phyloP scores from a whole-genome alignment of 2,329 filamentous ascomycete species.

The Reticulascus tulasneorum region DNA sequence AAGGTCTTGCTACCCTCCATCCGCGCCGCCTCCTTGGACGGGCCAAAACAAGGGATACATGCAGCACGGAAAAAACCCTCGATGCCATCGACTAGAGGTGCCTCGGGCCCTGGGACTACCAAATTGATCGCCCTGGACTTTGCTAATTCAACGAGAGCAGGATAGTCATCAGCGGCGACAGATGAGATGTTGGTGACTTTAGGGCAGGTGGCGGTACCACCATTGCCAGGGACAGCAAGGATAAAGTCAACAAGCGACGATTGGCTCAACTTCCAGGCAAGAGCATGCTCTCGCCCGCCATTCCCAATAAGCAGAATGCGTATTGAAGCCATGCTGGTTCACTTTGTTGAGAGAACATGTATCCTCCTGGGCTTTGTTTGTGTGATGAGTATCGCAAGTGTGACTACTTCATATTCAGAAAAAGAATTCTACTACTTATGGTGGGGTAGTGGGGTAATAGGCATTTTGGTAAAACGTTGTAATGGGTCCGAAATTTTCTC shows the following conservation, averaged over 20 bases:
- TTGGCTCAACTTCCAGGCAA: conserved; percentile 70
- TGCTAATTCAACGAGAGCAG: conserved; percentile 57
- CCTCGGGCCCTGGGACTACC: conserved; percentile 71
- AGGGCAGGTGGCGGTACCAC: conserved; percentile 54
- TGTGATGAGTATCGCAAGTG: too few species aligned
- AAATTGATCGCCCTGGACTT: conserved; percentile 60
- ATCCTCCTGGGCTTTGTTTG: too few species aligned
- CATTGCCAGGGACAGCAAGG: conserved; percentile 56
- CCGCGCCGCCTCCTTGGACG: conserved; percentile 61
- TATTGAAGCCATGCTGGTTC: too few species aligned
- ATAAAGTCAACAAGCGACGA: conserved; percentile 61
- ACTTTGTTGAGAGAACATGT: too few species aligned
- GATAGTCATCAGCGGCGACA: conserved; percentile 52
- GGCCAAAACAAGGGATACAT: conserved; percentile 64
- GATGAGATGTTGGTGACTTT: conserved; percentile 56
- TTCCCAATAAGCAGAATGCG: conserved; percentile 65
- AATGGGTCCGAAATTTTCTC: too few species aligned
- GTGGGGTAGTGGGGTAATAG: too few species aligned
- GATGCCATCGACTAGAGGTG: conserved; percentile 71
- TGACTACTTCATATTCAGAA: too few species aligned
- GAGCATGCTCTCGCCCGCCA: conserved; percentile 71
- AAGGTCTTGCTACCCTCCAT: conserved; percentile 79
- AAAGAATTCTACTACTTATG: too few species aligned
- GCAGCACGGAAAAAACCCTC: conserved; percentile 60
- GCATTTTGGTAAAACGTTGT: too few species aligned